A percentile compares a stretch with the other conserved stretches of the same genome.
Conservation (phyloP, 2,329 filamentous ascomycete genomes). For the Diplodia scrobiculata region DNA sequence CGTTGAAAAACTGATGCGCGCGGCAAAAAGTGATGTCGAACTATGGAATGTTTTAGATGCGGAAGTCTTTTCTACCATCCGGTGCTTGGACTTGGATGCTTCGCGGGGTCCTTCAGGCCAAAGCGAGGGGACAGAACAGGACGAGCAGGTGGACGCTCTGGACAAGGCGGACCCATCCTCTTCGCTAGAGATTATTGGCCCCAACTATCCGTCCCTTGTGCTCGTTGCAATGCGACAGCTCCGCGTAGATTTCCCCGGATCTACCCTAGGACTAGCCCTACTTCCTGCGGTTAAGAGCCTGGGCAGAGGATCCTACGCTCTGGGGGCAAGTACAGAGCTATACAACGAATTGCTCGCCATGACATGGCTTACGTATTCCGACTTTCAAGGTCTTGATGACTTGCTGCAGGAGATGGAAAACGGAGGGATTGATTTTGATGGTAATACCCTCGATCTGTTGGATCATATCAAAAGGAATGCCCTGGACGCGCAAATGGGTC, state of each 20-base stretch:
- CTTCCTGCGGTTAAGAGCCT: constrained; percentile 68
- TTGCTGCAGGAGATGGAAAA: constrained; percentile 67
- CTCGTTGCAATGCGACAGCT: constrained; percentile 60
- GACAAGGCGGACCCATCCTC: constrained; percentile 9
- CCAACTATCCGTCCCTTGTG: constrained; percentile 66
- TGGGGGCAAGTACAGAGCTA: constrained; percentile 69
- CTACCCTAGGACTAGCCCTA: constrained; percentile 61
- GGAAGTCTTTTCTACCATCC: constrained; percentile 66
- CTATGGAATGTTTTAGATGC: constrained; percentile 68
- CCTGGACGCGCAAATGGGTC: constrained; percentile 34
- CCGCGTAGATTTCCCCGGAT: constrained; percentile 62
- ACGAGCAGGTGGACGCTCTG: background rate
- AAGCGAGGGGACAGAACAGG: background rate
- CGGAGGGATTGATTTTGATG: constrained; percentile 62
- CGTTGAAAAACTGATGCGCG: constrained; percentile 58
- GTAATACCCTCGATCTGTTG: constrained; percentile 49
- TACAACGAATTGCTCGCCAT: constrained; percentile 68
- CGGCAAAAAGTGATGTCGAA: constrained; percentile 62
- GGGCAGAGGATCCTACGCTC: constrained; percentile 69
- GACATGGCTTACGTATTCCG: constrained; percentile 63
- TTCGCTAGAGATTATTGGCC: constrained; percentile 61
- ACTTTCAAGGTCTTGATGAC: constrained; percentile 58
- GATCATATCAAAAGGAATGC: constrained; percentile 41
- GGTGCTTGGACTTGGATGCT: constrained; percentile 56
- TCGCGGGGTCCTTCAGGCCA: background rate